phyloP scores from a whole-genome alignment of 2,329 filamentous ascomycete species.

The Colletotrichum caudatum region DNA sequence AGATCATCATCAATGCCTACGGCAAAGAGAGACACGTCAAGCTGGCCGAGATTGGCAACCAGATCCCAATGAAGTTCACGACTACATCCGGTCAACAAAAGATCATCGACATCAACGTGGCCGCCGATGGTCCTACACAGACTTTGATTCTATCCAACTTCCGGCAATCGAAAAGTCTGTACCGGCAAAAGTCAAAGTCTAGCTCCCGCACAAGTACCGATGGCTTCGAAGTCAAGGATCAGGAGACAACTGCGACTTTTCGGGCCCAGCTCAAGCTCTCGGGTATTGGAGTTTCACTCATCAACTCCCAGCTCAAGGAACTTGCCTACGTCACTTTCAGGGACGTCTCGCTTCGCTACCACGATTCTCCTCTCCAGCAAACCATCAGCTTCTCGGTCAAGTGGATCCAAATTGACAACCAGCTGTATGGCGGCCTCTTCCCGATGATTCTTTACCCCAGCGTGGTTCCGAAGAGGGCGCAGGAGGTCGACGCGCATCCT shows the following conservation, averaged over 20 bases:
- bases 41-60: slow-evolving; percentile 94
- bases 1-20: slow-evolving; percentile 84
- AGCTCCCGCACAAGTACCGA: slow-evolving; percentile 66
- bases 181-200: slow-evolving; percentile 70
- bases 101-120: slow-evolving; percentile 96
- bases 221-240: slow-evolving; percentile 93
- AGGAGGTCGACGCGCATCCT: slow-evolving; percentile 95
- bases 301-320: slow-evolving; percentile 93
- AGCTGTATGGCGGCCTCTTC: slow-evolving; percentile 97
- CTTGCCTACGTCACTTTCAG: slow-evolving; percentile 93
- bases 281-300: slow-evolving; percentile 90
- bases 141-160: slow-evolving; percentile 95
- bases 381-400: slow-evolving; percentile 92
- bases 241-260: slow-evolving; percentile 89
- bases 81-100: slow-evolving; percentile 77
- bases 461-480: slow-evolving; percentile 95
- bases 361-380: slow-evolving; percentile 93
- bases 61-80: slow-evolving; percentile 92
- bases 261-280: slow-evolving; percentile 88
- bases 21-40: slow-evolving; percentile 92
- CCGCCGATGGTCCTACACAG: slow-evolving; percentile 94
- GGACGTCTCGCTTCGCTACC: slow-evolving; percentile 90
- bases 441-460: slow-evolving; percentile 97
- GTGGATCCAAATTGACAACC: slow-evolving; percentile 99
- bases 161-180: slow-evolving; percentile 91